Conservation (phyloP, 2,329 filamentous ascomycete species). For the Metarhizium anisopliae region DNA sequence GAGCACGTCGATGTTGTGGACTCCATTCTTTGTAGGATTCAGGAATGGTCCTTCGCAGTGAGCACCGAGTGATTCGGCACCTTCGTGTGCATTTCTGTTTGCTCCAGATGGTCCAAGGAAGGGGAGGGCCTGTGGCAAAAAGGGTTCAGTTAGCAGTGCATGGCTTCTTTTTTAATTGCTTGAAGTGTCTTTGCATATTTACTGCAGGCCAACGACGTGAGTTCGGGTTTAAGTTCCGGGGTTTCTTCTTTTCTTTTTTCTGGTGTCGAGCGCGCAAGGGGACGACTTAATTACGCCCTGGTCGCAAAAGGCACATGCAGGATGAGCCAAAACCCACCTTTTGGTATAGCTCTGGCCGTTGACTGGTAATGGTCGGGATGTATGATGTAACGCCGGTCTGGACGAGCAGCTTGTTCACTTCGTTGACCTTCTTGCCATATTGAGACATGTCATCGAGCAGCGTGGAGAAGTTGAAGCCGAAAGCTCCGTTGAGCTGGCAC, state of each 20-base stretch:
- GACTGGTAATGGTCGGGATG: constrained; percentile 76
- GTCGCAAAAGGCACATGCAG: not conserved
- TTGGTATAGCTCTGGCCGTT: constrained; percentile 72
- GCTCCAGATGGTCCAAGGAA: constrained; percentile 65
- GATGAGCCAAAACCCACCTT: constrained; percentile 36
- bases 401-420: constrained; percentile 63
- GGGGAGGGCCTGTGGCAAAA: constrained; percentile 50
- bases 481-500: constrained; percentile 84
- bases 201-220: too few species aligned
- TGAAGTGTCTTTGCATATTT: too few species aligned
- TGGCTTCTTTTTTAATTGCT: not conserved
- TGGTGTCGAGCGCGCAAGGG: not conserved
- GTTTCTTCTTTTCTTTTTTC: not conserved
- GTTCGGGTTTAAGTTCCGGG: too few species aligned
- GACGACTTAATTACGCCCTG: not conserved
- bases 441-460: constrained; percentile 58
- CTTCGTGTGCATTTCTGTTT: constrained; percentile 51
- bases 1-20: constrained; percentile 70
- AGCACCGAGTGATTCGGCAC: constrained; percentile 79
- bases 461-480: constrained; percentile 85
- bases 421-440: constrained; percentile 64
- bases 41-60: constrained; percentile 91
- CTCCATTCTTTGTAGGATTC: constrained; percentile 72
- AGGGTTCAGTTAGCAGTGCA: not conserved
- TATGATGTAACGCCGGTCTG: constrained; percentile 82